Evolutionary conservation across 371 early-diverging fungal species (phyloP).

Genomic region (Apophysomyces elegans): DNA sequence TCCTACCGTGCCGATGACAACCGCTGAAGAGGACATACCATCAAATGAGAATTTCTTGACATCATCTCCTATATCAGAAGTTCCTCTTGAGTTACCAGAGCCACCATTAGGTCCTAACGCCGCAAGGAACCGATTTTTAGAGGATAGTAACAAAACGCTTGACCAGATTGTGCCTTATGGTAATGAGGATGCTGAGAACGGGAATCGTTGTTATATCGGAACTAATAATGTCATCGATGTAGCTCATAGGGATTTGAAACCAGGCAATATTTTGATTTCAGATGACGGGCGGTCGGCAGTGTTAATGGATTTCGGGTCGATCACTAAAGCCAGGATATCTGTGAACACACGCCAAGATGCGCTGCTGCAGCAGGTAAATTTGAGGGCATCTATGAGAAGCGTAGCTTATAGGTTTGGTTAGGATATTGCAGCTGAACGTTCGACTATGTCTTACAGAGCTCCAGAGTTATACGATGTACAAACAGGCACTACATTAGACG

Average conservation of each 20-base stretch:
- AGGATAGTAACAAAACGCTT: conserved; percentile 5
- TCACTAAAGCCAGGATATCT: conserved; percentile 57
- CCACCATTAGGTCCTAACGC: background rate
- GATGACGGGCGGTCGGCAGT: conserved; percentile 71
- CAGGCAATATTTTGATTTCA: conserved; percentile 63
- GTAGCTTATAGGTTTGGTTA: background rate
- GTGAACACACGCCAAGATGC: conserved; percentile 65
- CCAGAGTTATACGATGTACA: conserved; percentile 83
- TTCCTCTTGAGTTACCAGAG: background rate
- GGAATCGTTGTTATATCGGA: background rate
- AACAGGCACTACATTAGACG: conserved; percentile 59
- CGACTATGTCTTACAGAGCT: conserved; percentile 76
- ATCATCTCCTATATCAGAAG: conserved; percentile 9
- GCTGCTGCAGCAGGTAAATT: conserved; percentile 57
- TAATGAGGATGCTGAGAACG: background rate
- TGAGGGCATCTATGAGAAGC: background rate
- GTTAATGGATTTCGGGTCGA: conserved; percentile 77
- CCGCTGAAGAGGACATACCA: conserved; percentile 32
- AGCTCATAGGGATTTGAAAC: conserved; percentile 80
- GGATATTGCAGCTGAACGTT: conserved; percentile 68
- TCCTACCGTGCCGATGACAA: conserved; percentile 45
- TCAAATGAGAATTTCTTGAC: conserved; percentile 16
- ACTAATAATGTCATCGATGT: background rate
- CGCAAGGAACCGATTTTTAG: background rate
- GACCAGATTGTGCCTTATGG: conserved; percentile 16